phyloP scores from a whole-genome alignment of 148 eudicot genomes.

The Fallopia convolvulus region DNA sequence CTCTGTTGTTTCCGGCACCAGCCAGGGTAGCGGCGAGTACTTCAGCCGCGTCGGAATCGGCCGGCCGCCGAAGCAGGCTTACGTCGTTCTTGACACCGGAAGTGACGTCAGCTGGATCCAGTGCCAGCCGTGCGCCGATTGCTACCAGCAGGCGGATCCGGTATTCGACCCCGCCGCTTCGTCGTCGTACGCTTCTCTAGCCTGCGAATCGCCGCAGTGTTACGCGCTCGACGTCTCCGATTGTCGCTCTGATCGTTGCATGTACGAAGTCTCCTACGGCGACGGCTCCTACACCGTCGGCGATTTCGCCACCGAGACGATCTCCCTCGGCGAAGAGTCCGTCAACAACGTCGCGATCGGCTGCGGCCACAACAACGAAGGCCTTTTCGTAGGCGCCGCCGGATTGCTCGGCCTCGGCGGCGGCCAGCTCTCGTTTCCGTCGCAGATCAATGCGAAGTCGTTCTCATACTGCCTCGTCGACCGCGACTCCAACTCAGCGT shows the following conservation, averaged over 20 bases:
- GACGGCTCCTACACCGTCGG: constrained; percentile 22
- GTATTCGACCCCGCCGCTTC: constrained; percentile 49
- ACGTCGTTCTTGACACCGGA: constrained; percentile 54
- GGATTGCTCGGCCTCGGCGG: constrained; percentile 56
- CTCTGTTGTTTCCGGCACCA: constrained; percentile 49
- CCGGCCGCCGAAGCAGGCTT: constrained; percentile 40
- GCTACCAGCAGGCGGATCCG: constrained; percentile 59
- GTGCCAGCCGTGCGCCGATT: constrained; percentile 49
- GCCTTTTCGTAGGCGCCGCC: constrained; percentile 54
- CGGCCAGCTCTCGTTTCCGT: constrained; percentile 26
- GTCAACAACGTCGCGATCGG: constrained; percentile 46
- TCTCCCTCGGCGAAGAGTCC: constrained; percentile 20
- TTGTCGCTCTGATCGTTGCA: constrained; percentile 39
- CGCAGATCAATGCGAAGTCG: constrained; percentile 33
- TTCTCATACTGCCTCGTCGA: constrained; percentile 42
- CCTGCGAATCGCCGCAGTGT: constrained; percentile 41
- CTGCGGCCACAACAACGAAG: constrained; percentile 54
- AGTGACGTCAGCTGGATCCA: constrained; percentile 65
- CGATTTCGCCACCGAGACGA: constrained; percentile 14
- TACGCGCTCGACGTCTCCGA: constrained; percentile 35
- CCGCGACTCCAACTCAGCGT: constrained; percentile 33
- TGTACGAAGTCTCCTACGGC: constrained; percentile 14
- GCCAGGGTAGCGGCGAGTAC: constrained; percentile 60
- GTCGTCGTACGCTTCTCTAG: constrained; percentile 37
- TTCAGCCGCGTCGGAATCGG: constrained; percentile 62